These are phyloP conservation scores for Rubroshorea leprosula DNA, from an alignment of 345 rosid genomes.

Conservation along the genomic window DNA sequence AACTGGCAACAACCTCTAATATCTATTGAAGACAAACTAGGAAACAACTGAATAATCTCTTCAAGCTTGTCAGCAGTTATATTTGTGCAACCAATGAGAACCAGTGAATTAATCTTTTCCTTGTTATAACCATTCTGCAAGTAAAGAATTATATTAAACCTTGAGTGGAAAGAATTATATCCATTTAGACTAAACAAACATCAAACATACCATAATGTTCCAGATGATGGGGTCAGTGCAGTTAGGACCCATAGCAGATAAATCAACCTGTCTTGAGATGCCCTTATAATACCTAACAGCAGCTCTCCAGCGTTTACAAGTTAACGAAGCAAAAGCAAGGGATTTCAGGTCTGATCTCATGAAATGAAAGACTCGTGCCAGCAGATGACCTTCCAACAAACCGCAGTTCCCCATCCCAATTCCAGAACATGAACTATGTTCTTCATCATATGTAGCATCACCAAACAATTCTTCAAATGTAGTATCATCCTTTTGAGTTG, in stretches of 20 bases:
- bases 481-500: slow-evolving; percentile 37
- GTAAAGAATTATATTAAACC: slow-evolving; percentile 26
- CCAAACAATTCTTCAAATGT: slow-evolving; percentile 78
- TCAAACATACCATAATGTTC: slow-evolving; percentile 59
- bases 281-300: slow-evolving; percentile 67
- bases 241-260: slow-evolving; percentile 64
- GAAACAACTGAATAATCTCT: slow-evolving; percentile 58
- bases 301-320: slow-evolving; percentile 92
- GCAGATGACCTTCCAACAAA: slow-evolving; percentile 62
- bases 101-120: slow-evolving; percentile 62
- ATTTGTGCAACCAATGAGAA: slow-evolving; percentile 74
- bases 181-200: slow-evolving; percentile 7
- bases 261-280: slow-evolving; percentile 67
- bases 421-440: slow-evolving; percentile 35
- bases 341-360: slow-evolving; percentile 75
- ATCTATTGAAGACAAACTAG: slow-evolving; percentile 62
- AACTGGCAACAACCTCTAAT: slow-evolving; percentile 88
- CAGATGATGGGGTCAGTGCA: slow-evolving; percentile 63
- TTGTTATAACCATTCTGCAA: slow-evolving; percentile 79
- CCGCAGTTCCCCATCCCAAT: slow-evolving; percentile 57
- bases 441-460: slow-evolving; percentile 44
- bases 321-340: slow-evolving; percentile 71
- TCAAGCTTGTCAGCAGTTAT: slow-evolving; percentile 58
- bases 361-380: slow-evolving; percentile 83
- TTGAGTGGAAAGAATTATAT: slow-evolving; percentile 1